Evolutionary conservation across 2,329 filamentous ascomycete genomes (phyloP), one percentile per base, ranked within the genome.

Genomic region (Cladobotryum protrusum): DNA sequence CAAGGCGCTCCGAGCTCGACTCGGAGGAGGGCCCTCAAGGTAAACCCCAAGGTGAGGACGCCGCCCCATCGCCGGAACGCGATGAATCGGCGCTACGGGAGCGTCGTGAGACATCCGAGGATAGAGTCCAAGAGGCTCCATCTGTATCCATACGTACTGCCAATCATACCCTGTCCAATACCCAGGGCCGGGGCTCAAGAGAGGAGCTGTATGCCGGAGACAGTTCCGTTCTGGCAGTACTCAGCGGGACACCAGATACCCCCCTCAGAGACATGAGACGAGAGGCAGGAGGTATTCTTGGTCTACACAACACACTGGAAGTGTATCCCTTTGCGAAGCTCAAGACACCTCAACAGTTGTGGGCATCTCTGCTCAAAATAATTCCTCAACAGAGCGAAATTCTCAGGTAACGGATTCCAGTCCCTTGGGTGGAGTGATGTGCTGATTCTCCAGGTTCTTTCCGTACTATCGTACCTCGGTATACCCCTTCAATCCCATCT

Each of bases 291-390:
- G 42, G 42, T 6, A 36, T 50, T 15, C 48, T 50, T 33, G 48
- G 48, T 12, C 36, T 50, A 12, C 43, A 46, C 43, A 50, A 50
- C 12, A 50, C 48, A 4, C 9, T 50, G 8, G 48, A 50, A 13
- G 41, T 50, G 12, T 50, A 46, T 40, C 48, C 48, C 5, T 50
- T 50, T 7, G 45, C 45, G 48, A 50, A 50, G 14, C 35, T 47
- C 43, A 50, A 50, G 18, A 50, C 48, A 12, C 37, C 39, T 6
- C 48, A 50, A 13, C 42, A 50, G 29, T 24, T 35, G 19, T 50
- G 48, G 48, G 43, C 32, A 13, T 34, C 18, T 4, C 13, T 50
- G 13, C 24, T 50, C 4, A 47, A 47, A 36, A 7, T 50, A 1
- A 42, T 47, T n/a, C 48, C 48, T 4, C 48, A 50, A 15, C 37